Conservation (phyloP, 1,284 basidiomycete species). For the Golubevia sp. region DNA sequence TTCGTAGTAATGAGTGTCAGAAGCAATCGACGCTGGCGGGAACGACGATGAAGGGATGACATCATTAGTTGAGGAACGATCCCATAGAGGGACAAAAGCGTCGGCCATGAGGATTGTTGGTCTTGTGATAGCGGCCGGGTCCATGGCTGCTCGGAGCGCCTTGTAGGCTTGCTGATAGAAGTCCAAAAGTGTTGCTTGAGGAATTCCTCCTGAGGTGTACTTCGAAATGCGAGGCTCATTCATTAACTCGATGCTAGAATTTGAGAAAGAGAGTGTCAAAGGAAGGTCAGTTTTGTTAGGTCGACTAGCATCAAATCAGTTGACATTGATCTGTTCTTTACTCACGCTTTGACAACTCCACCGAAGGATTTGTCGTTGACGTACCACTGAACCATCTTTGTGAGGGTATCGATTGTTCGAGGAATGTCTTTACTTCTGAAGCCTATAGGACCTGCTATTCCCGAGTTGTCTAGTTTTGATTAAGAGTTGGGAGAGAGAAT, state of each 20-base stretch:
- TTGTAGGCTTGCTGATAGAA: slow-evolving; percentile 10
- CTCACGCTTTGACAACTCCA: slow-evolving; percentile 18
- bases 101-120: slow-evolving; percentile 15
- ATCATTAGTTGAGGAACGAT: no score
- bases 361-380: slow-evolving; percentile 13
- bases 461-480: slow-evolving; percentile 13
- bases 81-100: slow-evolving; percentile 1
- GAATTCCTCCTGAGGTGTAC: neutral
- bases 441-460: neutral
- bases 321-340: neutral
- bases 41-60: neutral
- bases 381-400: slow-evolving; percentile 7
- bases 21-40: neutral
- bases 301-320: no score
- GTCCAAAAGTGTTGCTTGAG: neutral
- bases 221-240: neutral
- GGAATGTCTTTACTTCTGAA: neutral
- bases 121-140: neutral
- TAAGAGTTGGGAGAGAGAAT: no score
- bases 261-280: neutral
- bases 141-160: slow-evolving; percentile 4
- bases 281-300: no score
- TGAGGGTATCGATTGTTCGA: slow-evolving; percentile 9
- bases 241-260: slow-evolving; percentile 4
- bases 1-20: slow-evolving; percentile 18